Conservation (phyloP, 2,329 filamentous ascomycete genomes). For the Stemphylium vesicarium region DNA sequence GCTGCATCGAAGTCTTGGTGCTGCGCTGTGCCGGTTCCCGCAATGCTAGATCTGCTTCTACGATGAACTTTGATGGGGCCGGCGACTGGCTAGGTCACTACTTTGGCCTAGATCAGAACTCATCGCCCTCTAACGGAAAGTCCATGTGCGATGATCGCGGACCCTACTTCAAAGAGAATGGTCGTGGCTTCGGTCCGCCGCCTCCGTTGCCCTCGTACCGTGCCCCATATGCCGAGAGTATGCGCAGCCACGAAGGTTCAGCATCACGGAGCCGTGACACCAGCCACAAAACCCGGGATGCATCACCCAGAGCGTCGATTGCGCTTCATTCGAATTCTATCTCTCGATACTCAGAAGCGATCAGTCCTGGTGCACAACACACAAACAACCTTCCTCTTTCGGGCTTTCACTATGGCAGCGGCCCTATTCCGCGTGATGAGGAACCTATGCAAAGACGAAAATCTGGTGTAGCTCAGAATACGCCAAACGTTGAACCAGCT, state of each 20-base stretch:
- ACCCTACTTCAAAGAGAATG: background rate
- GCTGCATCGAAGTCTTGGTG: slow-evolving; percentile 57
- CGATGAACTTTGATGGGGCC: slow-evolving; percentile 40
- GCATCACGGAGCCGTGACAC: slow-evolving; percentile 4
- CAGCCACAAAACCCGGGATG: background rate
- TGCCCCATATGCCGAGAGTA: slow-evolving; percentile 22
- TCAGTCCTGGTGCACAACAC: slow-evolving; percentile 16
- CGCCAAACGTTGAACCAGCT: slow-evolving; percentile 15
- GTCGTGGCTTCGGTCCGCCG: slow-evolving; percentile 1
- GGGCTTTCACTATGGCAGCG: slow-evolving; percentile 36
- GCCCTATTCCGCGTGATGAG: slow-evolving; percentile 27
- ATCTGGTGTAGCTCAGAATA: background rate
- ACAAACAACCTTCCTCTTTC: slow-evolving; percentile 10
- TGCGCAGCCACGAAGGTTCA: slow-evolving; percentile 11
- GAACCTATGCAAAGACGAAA: slow-evolving; percentile 1
- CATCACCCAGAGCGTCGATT: background rate
- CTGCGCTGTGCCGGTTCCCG: slow-evolving; percentile 50
- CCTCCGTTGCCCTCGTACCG: slow-evolving; percentile 14
- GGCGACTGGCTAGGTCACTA: slow-evolving; percentile 23
- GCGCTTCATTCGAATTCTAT: background rate
- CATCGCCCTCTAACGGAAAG: background rate
- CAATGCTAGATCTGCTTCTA: slow-evolving; percentile 20
- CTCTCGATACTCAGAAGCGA: slow-evolving; percentile 15
- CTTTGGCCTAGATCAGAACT: slow-evolving; percentile 22
- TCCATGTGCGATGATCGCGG: slow-evolving; percentile 28